phyloP scores from a whole-genome alignment of 345 rosid genomes.

The Eucalyptus sideroxylon region DNA sequence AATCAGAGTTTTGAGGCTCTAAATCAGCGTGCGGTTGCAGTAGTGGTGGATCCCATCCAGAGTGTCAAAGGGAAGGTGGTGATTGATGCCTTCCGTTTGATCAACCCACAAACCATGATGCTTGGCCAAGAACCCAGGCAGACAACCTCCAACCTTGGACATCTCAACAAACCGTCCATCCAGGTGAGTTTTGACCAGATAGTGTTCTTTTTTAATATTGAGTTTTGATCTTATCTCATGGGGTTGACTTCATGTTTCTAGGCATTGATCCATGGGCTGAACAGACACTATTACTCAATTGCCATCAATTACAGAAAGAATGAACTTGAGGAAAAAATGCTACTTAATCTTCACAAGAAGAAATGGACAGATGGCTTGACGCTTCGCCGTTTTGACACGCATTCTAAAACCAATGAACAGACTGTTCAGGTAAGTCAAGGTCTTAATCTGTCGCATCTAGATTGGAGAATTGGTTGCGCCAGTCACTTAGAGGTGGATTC shows the following conservation, averaged over 20 bases:
- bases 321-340: conserved; percentile 98
- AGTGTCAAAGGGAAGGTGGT: conserved; percentile 98
- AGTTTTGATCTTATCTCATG: neutral
- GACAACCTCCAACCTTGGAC: conserved; percentile 97
- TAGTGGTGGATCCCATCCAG: conserved; percentile 98
- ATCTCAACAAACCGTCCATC: conserved; percentile 95
- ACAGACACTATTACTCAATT: conserved; percentile 96
- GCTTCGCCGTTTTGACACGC: conserved; percentile 72
- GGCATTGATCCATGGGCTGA: conserved; percentile 98
- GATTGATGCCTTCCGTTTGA: conserved; percentile 94
- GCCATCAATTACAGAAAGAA: conserved; percentile 97
- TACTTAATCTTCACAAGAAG: conserved; percentile 96
- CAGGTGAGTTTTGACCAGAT: conserved; percentile 37
- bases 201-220: neutral
- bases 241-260: conserved; percentile 9
- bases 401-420: conserved; percentile 88
- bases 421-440: conserved; percentile 65
- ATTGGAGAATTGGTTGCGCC: neutral
- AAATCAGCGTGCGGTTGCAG: conserved; percentile 97
- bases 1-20: conserved; percentile 97
- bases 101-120: conserved; percentile 99
- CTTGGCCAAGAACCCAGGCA: conserved; percentile 99
- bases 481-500: neutral
- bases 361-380: conserved; percentile 99
- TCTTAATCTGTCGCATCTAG: neutral